Evolutionary conservation across 805 yeast species (phyloP), one percentile per base, ranked within the genome.

Genomic region (Ogataea corticis): DNA sequence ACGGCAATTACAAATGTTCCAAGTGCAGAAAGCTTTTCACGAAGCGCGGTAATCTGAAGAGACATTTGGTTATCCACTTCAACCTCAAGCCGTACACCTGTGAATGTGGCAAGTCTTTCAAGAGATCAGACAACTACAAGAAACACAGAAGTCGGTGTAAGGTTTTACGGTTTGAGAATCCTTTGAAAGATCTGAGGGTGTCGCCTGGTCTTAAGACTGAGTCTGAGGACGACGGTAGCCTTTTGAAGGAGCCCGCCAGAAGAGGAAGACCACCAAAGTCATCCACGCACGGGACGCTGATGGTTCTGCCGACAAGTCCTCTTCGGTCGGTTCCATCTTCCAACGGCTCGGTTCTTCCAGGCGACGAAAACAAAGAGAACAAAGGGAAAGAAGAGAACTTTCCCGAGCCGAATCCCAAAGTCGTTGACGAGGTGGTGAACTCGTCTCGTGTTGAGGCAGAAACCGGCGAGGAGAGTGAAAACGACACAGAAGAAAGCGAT

Each of bases 11-110:
- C 38, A 45, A 47, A 17, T 58, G 62, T 40, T 52, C 53, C 7
- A 41, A 48, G 25, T 58, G 62, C 37, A 38, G 41, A 4, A 56
- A 55, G 41, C 37, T 46, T 2, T 58, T 58, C 37, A 56, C 61
- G 11, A 58, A 58, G 33, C 39, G 61, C 29, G 62, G 62, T 2
- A 58, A 58, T 33, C 39, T 58, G 35, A 55, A 56, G 21, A 41
- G 62, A 31, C 62, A 58, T 33, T 41, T 58, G 40, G 52, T 56
- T 6, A 47, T 55, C 15, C 62, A 58, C 36, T 57, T 56, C 44
- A 53, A 58, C 32, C 41, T 56, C 18, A 54, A 52, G 16, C 55
- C 59, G 17, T 58, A 52, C 34, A 37, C 44, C n/a, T 58, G 62
- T 35, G 54, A 45, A 3, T 58, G 62, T 41, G 62, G 61, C 7